Evolutionary conservation across 2,329 filamentous ascomycete species (phyloP).

Genomic region (Aspergillus candidus): DNA sequence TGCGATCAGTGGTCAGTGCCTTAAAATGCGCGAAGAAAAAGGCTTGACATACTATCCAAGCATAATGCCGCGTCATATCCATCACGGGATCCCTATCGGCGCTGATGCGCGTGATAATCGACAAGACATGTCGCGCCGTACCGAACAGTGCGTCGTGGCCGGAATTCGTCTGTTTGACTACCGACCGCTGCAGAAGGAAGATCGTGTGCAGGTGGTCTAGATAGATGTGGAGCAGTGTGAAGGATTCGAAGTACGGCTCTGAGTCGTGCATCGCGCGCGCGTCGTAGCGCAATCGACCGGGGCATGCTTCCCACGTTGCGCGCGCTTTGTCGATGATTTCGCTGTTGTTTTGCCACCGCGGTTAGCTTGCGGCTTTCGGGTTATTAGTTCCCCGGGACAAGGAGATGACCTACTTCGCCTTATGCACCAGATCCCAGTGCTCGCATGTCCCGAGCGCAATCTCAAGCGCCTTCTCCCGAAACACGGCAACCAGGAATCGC

Average conservation of each 20-base stretch:
- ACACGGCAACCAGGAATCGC: slow-evolving; percentile 23
- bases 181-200: slow-evolving; percentile 29
- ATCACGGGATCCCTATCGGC: slow-evolving; percentile 21
- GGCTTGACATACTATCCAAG: slow-evolving; percentile 27
- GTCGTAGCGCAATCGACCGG: slow-evolving; percentile 24
- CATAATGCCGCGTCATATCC: slow-evolving; percentile 29
- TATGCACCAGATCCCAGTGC: slow-evolving; percentile 19
- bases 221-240: slow-evolving; percentile 24
- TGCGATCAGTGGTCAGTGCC: neutral
- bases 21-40: neutral
- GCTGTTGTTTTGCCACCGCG: slow-evolving; percentile 5
- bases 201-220: slow-evolving; percentile 32
- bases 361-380: neutral
- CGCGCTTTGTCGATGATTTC: slow-evolving; percentile 23
- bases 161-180: slow-evolving; percentile 27
- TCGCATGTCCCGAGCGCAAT: slow-evolving; percentile 23
- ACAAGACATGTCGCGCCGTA: slow-evolving; percentile 26
- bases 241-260: slow-evolving; percentile 12
- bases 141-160: slow-evolving; percentile 28
- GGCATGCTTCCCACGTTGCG: slow-evolving; percentile 20
- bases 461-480: slow-evolving; percentile 27
- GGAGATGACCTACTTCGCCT: slow-evolving; percentile 18
- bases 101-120: slow-evolving; percentile 25
- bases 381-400: neutral
- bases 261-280: slow-evolving; percentile 5